These are phyloP conservation scores for Sugiyamaella neomexicana DNA, from an alignment of 1,139 yeast genomes.

Conservation along the genomic window DNA sequence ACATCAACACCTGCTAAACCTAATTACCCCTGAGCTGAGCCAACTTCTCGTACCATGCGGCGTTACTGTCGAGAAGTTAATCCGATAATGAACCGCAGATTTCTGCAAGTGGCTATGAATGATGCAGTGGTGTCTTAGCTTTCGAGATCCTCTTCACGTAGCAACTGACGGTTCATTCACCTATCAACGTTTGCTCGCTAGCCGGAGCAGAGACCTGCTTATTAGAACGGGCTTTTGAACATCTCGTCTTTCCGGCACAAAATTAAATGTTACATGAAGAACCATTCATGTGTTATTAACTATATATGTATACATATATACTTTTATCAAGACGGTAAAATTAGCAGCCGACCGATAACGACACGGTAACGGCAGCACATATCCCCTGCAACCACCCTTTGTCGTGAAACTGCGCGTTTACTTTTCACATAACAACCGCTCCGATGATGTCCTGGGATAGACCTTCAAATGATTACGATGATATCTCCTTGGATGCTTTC, in stretches of 20 bases:
- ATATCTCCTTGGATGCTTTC: slow-evolving; percentile 14
- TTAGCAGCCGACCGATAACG: not conserved
- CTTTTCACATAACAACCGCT: not conserved
- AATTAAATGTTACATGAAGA: too few species aligned
- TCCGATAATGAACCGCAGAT: not conserved
- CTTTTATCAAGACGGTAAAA: not conserved
- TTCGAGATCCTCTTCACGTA: not conserved
- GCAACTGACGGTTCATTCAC: not conserved
- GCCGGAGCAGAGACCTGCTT: too few species aligned
- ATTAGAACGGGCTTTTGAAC: too few species aligned
- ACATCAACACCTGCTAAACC: not conserved
- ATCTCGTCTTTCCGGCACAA: too few species aligned
- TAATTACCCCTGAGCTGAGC: not conserved
- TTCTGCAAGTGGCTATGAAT: not conserved
- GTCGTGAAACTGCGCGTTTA: too few species aligned
- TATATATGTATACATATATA: too few species aligned
- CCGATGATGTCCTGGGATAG: slow-evolving; percentile 2
- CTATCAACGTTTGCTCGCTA: too few species aligned
- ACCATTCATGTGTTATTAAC: not conserved
- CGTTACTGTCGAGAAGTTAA: not conserved
- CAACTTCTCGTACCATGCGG: not conserved
- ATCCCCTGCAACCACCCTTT: too few species aligned
- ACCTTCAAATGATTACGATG: slow-evolving; percentile 3
- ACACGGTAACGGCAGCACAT: not conserved
- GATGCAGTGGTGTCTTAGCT: not conserved